phyloP scores from a whole-genome alignment of 352 stramenopile genomes.

The Phytophthora agathidicida region DNA sequence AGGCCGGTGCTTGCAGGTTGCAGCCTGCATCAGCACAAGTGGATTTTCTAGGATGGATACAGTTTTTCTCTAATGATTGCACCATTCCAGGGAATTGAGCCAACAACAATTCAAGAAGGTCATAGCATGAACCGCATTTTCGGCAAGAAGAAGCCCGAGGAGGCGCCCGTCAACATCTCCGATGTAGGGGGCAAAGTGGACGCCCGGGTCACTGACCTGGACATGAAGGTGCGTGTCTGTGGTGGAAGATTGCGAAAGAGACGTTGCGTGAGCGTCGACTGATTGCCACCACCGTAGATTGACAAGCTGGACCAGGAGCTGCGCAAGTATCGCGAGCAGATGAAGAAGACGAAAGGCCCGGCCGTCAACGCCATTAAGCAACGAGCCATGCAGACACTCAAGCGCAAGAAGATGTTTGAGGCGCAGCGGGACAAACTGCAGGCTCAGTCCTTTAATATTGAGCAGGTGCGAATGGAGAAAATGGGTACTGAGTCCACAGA shows the following conservation, averaged over 20 bases:
- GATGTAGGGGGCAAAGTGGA: constrained; percentile 84
- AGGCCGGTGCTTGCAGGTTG: too few species aligned
- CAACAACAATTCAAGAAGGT: neutral
- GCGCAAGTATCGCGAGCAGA: constrained; percentile 84
- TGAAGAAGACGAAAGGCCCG: constrained; percentile 74
- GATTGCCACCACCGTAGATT: constrained; percentile 46
- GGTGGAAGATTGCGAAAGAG: neutral
- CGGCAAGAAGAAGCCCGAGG: constrained; percentile 83
- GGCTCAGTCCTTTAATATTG: constrained; percentile 88
- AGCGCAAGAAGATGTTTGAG: constrained; percentile 92
- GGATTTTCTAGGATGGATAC: constrained; percentile 14
- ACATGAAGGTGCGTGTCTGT: constrained; percentile 67
- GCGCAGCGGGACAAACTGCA: constrained; percentile 79
- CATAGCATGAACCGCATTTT: constrained; percentile 84
- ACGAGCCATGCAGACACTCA: constrained; percentile 85
- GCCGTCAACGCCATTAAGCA: constrained; percentile 83
- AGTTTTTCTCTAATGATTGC: neutral
- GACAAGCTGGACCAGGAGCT: constrained; percentile 84
- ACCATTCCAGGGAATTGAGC: too few species aligned
- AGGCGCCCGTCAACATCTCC: constrained; percentile 70
- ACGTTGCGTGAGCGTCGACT: constrained; percentile 1
- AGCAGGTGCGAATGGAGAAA: constrained; percentile 54
- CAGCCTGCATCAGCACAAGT: too few species aligned
- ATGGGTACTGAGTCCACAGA: neutral
- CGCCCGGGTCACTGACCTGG: constrained; percentile 72